phyloP scores from a whole-genome alignment of 768 basidiomycete genomes.

The Suillus subluteus region DNA sequence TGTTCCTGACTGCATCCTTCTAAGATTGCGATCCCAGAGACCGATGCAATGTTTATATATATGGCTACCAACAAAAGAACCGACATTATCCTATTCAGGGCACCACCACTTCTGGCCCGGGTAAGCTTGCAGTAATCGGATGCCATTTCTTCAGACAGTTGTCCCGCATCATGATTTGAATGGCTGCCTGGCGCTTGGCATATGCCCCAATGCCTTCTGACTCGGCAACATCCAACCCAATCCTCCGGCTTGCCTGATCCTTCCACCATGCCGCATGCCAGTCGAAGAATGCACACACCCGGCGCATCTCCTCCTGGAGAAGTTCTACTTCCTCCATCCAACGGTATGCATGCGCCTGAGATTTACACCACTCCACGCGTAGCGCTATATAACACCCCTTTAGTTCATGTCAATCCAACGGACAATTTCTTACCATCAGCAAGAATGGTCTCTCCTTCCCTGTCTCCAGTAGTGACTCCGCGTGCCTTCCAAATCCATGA shows the following conservation, averaged over 20 bases:
- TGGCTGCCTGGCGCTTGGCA: not conserved
- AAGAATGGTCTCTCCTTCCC: not conserved
- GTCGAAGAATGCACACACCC: not conserved
- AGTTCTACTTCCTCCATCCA: conserved; percentile 13
- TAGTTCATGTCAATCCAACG: not conserved
- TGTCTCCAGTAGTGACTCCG: not conserved
- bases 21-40: not conserved
- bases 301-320: conserved; percentile 11
- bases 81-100: not conserved
- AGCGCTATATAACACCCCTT: not conserved
- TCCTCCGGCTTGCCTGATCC: not conserved
- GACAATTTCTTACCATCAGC: conserved; percentile 4
- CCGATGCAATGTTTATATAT: too few species aligned
- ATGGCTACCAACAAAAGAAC: too few species aligned
- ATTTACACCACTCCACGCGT: conserved; percentile 16
- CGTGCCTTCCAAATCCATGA: conserved; percentile 2
- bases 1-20: not conserved
- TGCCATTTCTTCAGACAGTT: not conserved
- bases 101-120: not conserved
- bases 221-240: not conserved
- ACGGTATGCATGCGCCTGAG: not conserved
- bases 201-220: not conserved
- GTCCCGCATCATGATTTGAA: not conserved
- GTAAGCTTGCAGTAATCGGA: not conserved
- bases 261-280: conserved; percentile 4